Base-by-base conservation (phyloP, 2,329 filamentous ascomycete genomes). In the Epichloe sp. region DNA sequence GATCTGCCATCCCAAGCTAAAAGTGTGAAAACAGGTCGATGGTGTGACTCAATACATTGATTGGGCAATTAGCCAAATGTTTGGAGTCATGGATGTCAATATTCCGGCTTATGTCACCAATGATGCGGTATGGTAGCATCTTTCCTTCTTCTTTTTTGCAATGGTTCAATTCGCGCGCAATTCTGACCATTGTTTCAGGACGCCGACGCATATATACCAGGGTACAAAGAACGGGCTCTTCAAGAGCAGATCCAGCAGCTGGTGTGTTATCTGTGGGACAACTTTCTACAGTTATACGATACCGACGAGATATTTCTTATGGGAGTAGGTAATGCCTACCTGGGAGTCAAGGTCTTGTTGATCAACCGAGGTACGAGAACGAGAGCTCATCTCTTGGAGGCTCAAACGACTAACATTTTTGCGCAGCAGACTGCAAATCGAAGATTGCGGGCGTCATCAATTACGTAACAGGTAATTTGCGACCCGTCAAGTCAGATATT, bases 231-330 rank as follows among this genome's bases (percentile, higher is more conserved):
- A 57, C 68, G 65, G 48, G 67, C 66, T 1, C 62, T 80, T 7
- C 75, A 84, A 55, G 71, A 74, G 50, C 78, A 79, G 65, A 82
- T 79, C 0, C 81, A 85, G 55, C 83, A 91, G 54, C 71, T 96
- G 11, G 80, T 91, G 4, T 82, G 78, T 54, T 97, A 95, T 62
- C 72, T 98, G 14, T 98, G 93, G 93, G 90, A 96, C 59, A 98
- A 98, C 63, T 96, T 96, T 62, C 81, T 98, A 19, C 87, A 95
- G 72, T 75, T 86, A 35, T 82, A 83, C 48, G 70, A 84, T 2
- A 74, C 78, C 0, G 81, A 83, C 5, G 80, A 91, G 49, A 79
- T 97, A 15, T 86, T 95, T 62, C 73, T 98, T 21, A 75, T 98
- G 62, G 91, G 93, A 0, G 81, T 95, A 2, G 93, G 93, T n/a